Percentiles rank a stretch among this genome's conserved stretches.
Conservation (phyloP, 805 yeast species). For the Starmerella stigmatis region DNA sequence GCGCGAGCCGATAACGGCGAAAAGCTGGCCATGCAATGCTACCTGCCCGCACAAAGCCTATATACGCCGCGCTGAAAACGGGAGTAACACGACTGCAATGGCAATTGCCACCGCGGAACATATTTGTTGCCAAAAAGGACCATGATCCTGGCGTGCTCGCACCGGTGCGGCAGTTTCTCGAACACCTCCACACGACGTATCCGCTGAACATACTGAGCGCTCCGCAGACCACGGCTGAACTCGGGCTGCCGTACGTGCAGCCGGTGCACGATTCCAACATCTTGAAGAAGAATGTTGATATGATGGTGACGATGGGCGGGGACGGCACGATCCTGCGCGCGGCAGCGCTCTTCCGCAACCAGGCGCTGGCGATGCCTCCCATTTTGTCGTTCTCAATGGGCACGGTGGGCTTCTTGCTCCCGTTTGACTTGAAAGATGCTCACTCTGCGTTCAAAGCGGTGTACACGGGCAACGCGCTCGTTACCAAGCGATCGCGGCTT, state of each 20-base stretch:
- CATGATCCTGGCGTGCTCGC: constrained; percentile 53
- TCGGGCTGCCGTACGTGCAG: constrained; percentile 28
- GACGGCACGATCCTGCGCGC: constrained; percentile 89
- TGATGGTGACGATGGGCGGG: constrained; percentile 85
- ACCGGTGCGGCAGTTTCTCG: constrained; percentile 57
- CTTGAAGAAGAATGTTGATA: constrained; percentile 50
- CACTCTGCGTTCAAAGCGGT: constrained; percentile 53
- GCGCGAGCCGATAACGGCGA: not conserved
- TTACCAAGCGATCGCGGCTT: constrained; percentile 64
- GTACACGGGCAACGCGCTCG: constrained; percentile 56
- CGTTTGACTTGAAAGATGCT: constrained; percentile 65
- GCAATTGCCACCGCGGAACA: constrained; percentile 63
- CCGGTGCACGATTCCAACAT: constrained; percentile 45
- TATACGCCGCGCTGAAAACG: constrained; percentile 7
- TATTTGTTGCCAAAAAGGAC: constrained; percentile 77
- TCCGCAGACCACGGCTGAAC: constrained; percentile 62
- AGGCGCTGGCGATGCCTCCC: constrained; percentile 61
- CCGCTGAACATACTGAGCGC: constrained; percentile 67
- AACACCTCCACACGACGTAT: constrained; percentile 47
- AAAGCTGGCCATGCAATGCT: constrained; percentile 11
- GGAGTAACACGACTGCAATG: constrained; percentile 40
- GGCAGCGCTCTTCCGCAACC: constrained; percentile 61
- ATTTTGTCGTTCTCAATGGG: constrained; percentile 82
- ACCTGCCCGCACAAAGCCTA: constrained; percentile 19
- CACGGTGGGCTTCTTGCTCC: constrained; percentile 78